Conservation (phyloP, 2,329 filamentous ascomycete genomes). For the Fusarium temperatum region DNA sequence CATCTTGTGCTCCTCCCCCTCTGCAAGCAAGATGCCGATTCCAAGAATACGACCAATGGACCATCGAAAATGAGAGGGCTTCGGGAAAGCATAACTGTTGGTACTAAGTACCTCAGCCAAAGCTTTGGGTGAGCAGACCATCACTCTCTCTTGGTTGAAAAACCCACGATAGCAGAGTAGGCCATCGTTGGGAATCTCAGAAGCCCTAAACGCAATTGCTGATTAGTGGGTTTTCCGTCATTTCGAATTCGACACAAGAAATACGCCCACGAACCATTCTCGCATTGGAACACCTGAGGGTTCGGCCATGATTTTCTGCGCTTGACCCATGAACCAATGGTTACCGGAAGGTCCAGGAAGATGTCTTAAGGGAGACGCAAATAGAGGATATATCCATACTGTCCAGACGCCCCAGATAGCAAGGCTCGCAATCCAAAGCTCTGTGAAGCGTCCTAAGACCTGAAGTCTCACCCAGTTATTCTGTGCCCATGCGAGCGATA, state of each 20-base stretch:
- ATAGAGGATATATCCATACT: conserved; percentile 58
- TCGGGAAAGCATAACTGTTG: conserved; percentile 75
- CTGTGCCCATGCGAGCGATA: conserved; percentile 28
- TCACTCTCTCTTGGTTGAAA: conserved; percentile 70
- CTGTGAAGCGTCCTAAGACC: conserved; percentile 48
- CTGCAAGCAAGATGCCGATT: conserved; percentile 78
- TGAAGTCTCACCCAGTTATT: conserved; percentile 43
- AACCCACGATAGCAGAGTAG: conserved; percentile 72
- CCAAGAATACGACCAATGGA: conserved; percentile 73
- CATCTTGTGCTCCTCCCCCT: conserved; percentile 89
- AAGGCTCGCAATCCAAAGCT: conserved; percentile 49
- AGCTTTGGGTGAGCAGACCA: conserved; percentile 69
- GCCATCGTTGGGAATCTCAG: conserved; percentile 71
- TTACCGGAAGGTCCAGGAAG: conserved; percentile 56
- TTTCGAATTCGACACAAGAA: background rate
- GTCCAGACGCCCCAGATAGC: conserved; percentile 52
- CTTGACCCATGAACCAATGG: conserved; percentile 61
- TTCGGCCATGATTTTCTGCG: conserved; percentile 48
- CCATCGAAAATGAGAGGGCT: conserved; percentile 63
- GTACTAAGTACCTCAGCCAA: conserved; percentile 75
- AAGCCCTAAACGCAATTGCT: conserved; percentile 59
- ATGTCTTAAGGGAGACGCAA: conserved; percentile 59
- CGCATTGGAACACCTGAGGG: conserved; percentile 56
- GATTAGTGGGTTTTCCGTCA: conserved; percentile 5
- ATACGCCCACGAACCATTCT: conserved; percentile 55